Evolutionary conservation across 805 yeast genomes (phyloP).

Genomic region (Saitoella complicata): DNA sequence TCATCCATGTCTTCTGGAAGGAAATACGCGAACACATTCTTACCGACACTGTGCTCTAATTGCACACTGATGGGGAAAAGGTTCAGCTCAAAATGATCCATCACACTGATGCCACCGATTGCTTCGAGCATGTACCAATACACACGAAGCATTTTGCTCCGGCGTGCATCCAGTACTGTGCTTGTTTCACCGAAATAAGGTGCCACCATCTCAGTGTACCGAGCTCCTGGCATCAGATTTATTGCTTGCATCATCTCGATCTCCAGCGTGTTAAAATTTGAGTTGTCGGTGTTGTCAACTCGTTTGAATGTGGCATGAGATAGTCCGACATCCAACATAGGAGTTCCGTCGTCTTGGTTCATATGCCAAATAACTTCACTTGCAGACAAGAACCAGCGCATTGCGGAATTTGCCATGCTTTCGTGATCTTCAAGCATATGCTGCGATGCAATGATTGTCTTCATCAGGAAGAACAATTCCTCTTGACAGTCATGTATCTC

Average conservation of each 20-base stretch:
- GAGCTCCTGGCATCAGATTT: constrained; percentile 39
- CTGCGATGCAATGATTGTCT: constrained; percentile 26
- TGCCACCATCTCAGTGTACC: constrained; percentile 56
- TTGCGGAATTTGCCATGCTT: constrained; percentile 22
- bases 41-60: constrained; percentile 56
- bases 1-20: constrained; percentile 38
- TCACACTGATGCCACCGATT: constrained; percentile 79
- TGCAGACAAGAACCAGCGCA: constrained; percentile 49
- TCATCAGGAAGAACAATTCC: constrained; percentile 32
- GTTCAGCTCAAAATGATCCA: constrained; percentile 43
- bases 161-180: constrained; percentile 15
- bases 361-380: constrained; percentile 60
- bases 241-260: constrained; percentile 52
- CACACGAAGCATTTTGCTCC: constrained; percentile 27
- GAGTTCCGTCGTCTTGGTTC: constrained; percentile 39
- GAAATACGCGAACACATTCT: constrained; percentile 45
- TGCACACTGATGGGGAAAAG: constrained; percentile 55
- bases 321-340: constrained; percentile 56
- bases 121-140: constrained; percentile 72
- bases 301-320: constrained; percentile 46
- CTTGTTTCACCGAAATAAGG: constrained; percentile 25
- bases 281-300: constrained; percentile 46
- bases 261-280: constrained; percentile 43
- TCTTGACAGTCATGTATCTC: constrained; percentile 16
- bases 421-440: constrained; percentile 17